Conservation (phyloP, 2,329 filamentous ascomycete species). For the Aureobasidium sp. region DNA sequence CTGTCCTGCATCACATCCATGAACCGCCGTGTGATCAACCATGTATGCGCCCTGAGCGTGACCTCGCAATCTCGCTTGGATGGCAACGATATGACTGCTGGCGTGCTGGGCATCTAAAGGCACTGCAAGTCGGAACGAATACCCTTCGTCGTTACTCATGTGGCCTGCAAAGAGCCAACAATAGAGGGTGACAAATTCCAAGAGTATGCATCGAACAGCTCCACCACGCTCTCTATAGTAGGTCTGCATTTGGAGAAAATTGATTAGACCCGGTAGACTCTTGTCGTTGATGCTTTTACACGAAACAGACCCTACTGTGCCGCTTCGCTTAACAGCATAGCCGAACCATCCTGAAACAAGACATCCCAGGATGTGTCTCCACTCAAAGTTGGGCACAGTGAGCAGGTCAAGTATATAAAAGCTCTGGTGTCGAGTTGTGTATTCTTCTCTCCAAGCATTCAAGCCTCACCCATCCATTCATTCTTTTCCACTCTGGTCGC, state of each 20-base stretch:
- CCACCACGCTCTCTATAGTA: background rate
- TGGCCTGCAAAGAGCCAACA: background rate
- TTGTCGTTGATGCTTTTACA: background rate
- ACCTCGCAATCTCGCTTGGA: background rate
- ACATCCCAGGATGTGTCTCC: background rate
- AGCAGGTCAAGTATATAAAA: conserved; percentile 9
- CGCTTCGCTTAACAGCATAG: conserved; percentile 9
- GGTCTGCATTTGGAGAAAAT: too few relatives aligned
- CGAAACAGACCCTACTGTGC: background rate
- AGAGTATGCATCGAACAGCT: background rate
- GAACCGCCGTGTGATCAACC: background rate
- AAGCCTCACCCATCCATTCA: conserved; percentile 4
- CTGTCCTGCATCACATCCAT: background rate
- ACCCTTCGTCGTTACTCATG: background rate
- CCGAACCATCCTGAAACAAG: conserved; percentile 7
- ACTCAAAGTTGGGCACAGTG: background rate
- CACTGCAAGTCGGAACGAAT: background rate
- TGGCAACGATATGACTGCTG: fast-evolving
- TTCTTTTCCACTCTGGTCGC: conserved; percentile 7
- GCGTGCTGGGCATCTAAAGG: background rate
- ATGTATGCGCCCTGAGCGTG: background rate
- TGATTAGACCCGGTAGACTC: background rate
- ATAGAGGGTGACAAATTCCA: background rate
- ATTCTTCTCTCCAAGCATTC: background rate
- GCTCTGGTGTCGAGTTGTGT: background rate